Base-by-base conservation (phyloP, 176 grass and related monocot species). In the Musa schizocarpa region DNA sequence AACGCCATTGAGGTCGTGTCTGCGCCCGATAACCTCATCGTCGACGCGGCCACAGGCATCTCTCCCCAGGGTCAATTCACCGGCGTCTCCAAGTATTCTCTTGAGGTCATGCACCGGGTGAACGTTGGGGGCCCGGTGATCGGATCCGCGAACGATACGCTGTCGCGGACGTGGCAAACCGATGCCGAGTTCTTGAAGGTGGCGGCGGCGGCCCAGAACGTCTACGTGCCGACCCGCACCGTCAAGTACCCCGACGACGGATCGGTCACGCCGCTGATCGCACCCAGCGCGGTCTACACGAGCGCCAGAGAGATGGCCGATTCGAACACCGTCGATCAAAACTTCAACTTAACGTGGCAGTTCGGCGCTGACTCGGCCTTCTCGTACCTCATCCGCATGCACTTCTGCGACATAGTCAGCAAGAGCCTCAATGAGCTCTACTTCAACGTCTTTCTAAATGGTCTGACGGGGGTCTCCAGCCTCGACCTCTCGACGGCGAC, bases 341-440 rank as follows among this genome's bases (percentile, higher is more conserved):
- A 50, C 24, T 76, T 76, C 74, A 76, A 76, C 74, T 49, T 76
- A 19, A 62, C 74, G 7, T 76, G 74, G 74, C 25, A 50, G 54
- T 21, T 76, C 13, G 17, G 25, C 2, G 55, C 49, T 0, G 55
- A 76, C 24, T 21, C 54, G 14, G 14, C 24, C 11, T 76, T 76
- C 56, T 22, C 27, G 11, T 63, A 76, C 29, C 16, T 76, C 9
- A 50, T 76, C 56, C 74, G 74, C 1, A 13, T 76, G 21, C 74
- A 76, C 22, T 76, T 76, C 74, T 76, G 74, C 55, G 74, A 76
- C 74, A 76, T 76, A 17, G 56, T 76, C 20, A 76, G 74, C 74
- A 62, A 62, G 19, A 50, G 29, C 55, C 74, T 76, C 9, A 23
- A 76, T 17, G 74, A 76, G 1, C 74, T 76, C 56, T 76, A 76